Conservation (phyloP, 768 basidiomycete genomes). For the Podaxis pistillaris region DNA sequence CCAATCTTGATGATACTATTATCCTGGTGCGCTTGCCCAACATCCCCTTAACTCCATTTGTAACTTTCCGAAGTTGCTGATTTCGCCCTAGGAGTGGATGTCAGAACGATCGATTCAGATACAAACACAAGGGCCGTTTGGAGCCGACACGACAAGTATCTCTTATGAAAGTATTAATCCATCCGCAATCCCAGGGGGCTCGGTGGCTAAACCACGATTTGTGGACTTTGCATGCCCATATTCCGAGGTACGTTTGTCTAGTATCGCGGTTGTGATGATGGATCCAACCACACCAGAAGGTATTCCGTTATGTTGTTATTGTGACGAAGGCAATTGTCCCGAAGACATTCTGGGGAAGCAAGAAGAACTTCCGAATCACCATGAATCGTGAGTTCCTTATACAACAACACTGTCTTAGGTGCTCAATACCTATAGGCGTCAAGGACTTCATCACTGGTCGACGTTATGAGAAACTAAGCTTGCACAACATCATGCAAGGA, state of each 20-base stretch:
- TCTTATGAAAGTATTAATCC: conserved; percentile 51
- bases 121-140: conserved; percentile 47
- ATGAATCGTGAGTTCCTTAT: conserved; percentile 47
- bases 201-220: conserved; percentile 73
- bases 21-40: conserved; percentile 52
- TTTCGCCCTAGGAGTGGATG: conserved; percentile 60
- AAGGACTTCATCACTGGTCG: conserved; percentile 71
- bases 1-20: conserved; percentile 54
- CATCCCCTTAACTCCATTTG: no score
- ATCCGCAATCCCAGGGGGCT: conserved; percentile 45
- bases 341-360: conserved; percentile 74
- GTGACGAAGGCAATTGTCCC: conserved; percentile 74
- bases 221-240: conserved; percentile 70
- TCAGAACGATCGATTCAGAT: conserved; percentile 63
- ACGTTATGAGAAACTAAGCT: conserved; percentile 76
- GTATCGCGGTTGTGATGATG: background rate
- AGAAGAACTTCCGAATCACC: conserved; percentile 59
- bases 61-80: conserved; percentile 1
- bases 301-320: conserved; percentile 62
- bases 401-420: background rate
- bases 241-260: conserved; percentile 47
- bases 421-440: conserved; percentile 47
- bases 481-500: conserved; percentile 77
- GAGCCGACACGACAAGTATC: conserved; percentile 38
- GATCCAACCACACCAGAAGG: conserved; percentile 37